These are phyloP conservation scores for Yarrowia sp. DNA, from an alignment of 805 yeast species.

Conservation along the genomic window DNA sequence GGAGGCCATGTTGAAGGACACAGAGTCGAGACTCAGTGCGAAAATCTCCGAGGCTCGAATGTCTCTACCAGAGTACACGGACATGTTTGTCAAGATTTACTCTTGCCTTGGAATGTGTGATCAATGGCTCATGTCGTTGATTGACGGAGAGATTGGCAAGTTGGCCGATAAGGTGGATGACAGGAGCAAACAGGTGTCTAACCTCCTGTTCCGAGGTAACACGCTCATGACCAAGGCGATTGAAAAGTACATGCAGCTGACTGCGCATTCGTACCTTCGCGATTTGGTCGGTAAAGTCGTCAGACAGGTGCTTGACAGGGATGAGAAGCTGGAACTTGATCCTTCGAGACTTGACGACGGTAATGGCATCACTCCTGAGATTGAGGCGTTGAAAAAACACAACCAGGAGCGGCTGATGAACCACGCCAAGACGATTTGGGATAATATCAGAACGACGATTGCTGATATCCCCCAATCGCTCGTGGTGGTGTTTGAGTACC, in stretches of 20 bases:
- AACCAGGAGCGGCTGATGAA: slow-evolving; percentile 56
- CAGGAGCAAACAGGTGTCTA: slow-evolving; percentile 18
- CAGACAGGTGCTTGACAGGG: slow-evolving; percentile 57
- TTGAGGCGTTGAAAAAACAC: slow-evolving; percentile 53
- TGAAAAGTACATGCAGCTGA: slow-evolving; percentile 75
- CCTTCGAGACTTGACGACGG: slow-evolving; percentile 60
- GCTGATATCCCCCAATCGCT: slow-evolving; percentile 77
- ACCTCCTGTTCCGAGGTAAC: slow-evolving; percentile 82
- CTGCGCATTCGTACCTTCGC: slow-evolving; percentile 81
- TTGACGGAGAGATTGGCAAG: slow-evolving; percentile 65
- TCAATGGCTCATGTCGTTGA: slow-evolving; percentile 73
- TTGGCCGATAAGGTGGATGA: slow-evolving; percentile 32
- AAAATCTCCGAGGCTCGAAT: slow-evolving; percentile 19
- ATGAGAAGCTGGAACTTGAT: slow-evolving; percentile 77
- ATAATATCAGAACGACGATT: slow-evolving; percentile 65
- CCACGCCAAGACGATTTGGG: slow-evolving; percentile 70
- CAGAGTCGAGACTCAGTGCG: not conserved
- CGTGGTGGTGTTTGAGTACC: slow-evolving; percentile 65
- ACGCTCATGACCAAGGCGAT: slow-evolving; percentile 81
- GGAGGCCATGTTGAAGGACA: slow-evolving; percentile 61
- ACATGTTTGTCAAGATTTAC: slow-evolving; percentile 70
- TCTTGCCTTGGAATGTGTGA: slow-evolving; percentile 72
- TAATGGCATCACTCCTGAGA: slow-evolving; percentile 42
- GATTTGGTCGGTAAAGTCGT: slow-evolving; percentile 76
- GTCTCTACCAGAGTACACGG: slow-evolving; percentile 44